These are phyloP conservation scores for Aspergillus vadensis DNA, from an alignment of 2,329 filamentous ascomycete genomes.

Conservation along the genomic window DNA sequence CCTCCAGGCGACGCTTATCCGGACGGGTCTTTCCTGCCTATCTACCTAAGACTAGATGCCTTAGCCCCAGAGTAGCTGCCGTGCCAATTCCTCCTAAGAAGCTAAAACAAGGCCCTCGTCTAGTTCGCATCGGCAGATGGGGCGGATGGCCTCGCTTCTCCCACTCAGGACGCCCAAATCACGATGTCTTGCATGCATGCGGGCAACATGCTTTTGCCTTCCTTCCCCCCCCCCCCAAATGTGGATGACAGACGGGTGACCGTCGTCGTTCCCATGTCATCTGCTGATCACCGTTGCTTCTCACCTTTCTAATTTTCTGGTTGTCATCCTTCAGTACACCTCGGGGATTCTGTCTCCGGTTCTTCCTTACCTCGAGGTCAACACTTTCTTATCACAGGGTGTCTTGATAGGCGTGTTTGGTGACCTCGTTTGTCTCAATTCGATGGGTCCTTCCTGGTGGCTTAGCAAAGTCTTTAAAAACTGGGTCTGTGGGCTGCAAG, in stretches of 20 bases:
- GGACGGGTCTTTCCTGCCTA: conserved; percentile 4
- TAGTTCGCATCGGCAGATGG: conserved; percentile 16
- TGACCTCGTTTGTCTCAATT: not conserved
- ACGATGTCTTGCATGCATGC: conserved; percentile 24
- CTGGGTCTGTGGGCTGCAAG: not conserved
- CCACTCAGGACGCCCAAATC: conserved; percentile 14
- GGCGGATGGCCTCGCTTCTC: conserved; percentile 8
- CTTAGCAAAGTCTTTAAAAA: not conserved
- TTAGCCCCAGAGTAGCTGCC: not conserved
- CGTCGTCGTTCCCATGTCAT: conserved; percentile 7
- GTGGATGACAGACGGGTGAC: conserved; percentile 11
- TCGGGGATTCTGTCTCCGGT: not conserved
- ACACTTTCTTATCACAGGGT: not conserved
- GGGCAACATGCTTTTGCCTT: conserved; percentile 15
- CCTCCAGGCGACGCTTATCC: not conserved
- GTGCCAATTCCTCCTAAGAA: conserved; percentile 4
- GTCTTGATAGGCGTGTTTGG: not conserved
- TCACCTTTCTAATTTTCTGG: conserved; percentile 3
- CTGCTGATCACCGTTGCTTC: conserved; percentile 15
- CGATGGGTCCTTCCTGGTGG: not conserved
- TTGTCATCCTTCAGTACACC: not conserved
- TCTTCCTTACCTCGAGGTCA: not conserved
- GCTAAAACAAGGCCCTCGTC: conserved; percentile 14
- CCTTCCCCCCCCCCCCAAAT: not conserved
- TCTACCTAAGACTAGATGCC: conserved; percentile 3